Percentiles rank a stretch among this genome's conserved stretches.
Evolutionary conservation across 495 filamentous ascomycete species (phyloP).

Genomic region (Letharia lupina): DNA sequence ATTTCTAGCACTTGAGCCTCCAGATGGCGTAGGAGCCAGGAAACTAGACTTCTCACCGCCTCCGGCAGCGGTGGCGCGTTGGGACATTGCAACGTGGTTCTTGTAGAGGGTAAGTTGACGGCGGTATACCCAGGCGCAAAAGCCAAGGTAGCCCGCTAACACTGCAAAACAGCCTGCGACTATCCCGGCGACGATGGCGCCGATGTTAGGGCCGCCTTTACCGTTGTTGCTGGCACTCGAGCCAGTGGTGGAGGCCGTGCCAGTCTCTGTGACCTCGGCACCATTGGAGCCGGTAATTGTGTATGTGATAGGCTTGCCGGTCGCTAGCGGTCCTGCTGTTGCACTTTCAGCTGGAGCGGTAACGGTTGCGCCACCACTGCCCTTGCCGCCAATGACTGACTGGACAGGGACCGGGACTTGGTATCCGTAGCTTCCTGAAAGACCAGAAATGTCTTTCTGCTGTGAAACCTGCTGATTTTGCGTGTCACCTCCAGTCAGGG

Average conservation of each 20-base stretch:
- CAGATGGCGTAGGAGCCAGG: conserved; percentile 23
- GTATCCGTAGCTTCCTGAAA: conserved; percentile 55
- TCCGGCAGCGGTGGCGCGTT: conserved; percentile 28
- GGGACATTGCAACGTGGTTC: conserved; percentile 50
- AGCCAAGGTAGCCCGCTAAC: conserved; percentile 54
- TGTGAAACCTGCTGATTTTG: conserved; percentile 40
- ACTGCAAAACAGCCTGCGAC: conserved; percentile 53
- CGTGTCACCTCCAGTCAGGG: conserved; percentile 35
- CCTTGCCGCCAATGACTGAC: conserved; percentile 53
- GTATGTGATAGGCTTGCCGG: conserved; percentile 54
- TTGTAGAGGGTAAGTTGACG: conserved; percentile 54
- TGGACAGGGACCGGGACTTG: conserved; percentile 53
- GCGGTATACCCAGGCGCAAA: conserved; percentile 63
- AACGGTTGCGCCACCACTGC: conserved; percentile 54
- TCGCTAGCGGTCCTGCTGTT: conserved; percentile 58
- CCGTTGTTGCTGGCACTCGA: conserved; percentile 14
- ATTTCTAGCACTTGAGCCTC: conserved; percentile 18
- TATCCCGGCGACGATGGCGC: conserved; percentile 54
- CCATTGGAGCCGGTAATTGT: conserved; percentile 55
- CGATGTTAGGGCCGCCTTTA: conserved; percentile 38
- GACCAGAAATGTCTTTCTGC: conserved; percentile 34
- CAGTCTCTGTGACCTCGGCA: conserved; percentile 42
- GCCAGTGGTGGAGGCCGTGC: conserved; percentile 18
- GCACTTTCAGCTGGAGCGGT: conserved; percentile 56
- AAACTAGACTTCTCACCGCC: conserved; percentile 30